A percentile compares a stretch with the other conserved stretches of the same genome.
phyloP scores from a whole-genome alignment of 73 alveolate genomes.

The Paramecium primaurelia region DNA sequence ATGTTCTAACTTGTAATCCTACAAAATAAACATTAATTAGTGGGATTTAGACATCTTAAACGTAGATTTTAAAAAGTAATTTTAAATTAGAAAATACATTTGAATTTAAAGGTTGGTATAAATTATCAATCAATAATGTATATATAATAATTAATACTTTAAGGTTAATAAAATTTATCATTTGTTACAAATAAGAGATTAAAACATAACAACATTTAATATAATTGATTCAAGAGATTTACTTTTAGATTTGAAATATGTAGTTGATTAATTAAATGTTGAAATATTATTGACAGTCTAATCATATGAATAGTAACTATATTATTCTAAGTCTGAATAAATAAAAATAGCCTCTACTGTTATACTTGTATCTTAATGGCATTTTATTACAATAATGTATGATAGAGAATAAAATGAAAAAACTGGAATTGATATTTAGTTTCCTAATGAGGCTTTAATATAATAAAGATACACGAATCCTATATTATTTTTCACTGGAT shows the following conservation, averaged over 20 bases:
- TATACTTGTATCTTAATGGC: not conserved
- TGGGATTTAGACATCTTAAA: not conserved
- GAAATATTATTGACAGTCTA: not conserved
- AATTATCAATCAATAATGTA: not conserved
- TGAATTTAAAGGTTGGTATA: not conserved
- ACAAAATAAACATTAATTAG: not conserved
- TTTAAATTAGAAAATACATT: not conserved
- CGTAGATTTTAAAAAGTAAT: not conserved
- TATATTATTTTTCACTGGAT: not conserved
- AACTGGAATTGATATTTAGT: not conserved
- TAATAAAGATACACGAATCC: not conserved
- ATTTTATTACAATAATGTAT: not conserved
- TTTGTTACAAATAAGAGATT: not conserved
- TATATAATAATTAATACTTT: not conserved
- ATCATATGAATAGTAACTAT: not conserved
- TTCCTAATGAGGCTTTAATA: not conserved
- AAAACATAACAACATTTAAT: not conserved
- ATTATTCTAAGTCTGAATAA: not conserved
- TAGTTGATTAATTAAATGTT: not conserved
- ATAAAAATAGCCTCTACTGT: not conserved
- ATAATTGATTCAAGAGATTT: not conserved
- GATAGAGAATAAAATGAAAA: not conserved
- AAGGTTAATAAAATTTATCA: not conserved
- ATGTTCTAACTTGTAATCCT: not conserved
- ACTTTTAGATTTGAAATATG: not conserved